phyloP scores from a whole-genome alignment of 176 grass and related monocot genomes.

The Coix lacrymajobi region DNA sequence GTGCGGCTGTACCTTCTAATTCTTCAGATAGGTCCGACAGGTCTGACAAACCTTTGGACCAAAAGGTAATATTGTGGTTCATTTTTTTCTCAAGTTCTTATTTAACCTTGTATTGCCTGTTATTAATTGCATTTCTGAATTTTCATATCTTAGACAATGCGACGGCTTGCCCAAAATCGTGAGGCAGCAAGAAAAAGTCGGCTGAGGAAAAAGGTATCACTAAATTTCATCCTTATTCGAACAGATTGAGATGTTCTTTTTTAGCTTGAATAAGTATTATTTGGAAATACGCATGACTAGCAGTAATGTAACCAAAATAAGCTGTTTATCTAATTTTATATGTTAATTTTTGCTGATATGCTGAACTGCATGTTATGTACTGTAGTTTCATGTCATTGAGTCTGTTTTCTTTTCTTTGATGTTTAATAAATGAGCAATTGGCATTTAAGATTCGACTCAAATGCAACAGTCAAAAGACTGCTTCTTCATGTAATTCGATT shows the following conservation, averaged over 20 bases:
- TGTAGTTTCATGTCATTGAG: neutral
- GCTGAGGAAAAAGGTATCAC: conserved; percentile 59
- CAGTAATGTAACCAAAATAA: neutral
- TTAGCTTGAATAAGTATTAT: neutral
- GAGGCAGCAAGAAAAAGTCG: conserved; percentile 77
- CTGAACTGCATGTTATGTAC: neutral
- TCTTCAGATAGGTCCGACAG: conserved; percentile 65
- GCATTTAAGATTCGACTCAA: neutral
- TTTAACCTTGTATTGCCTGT: neutral
- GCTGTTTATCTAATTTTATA: neutral
- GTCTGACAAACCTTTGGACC: conserved; percentile 60
- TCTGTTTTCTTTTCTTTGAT: neutral
- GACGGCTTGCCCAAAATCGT: conserved; percentile 71
- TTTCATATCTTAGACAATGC: conserved; percentile 29
- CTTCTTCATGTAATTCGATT: neutral
- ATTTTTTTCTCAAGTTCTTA: neutral
- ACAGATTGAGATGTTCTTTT: neutral
- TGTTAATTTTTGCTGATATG: neutral
- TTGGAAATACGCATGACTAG: neutral
- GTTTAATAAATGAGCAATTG: neutral
- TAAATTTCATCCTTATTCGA: neutral
- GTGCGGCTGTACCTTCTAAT: conserved; percentile 42
- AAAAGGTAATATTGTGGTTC: conserved; percentile 42
- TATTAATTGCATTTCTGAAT: conserved; percentile 9
- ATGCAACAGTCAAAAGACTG: neutral